phyloP scores from a whole-genome alignment of 495 filamentous ascomycete species.

The Talaromyces ruber region DNA sequence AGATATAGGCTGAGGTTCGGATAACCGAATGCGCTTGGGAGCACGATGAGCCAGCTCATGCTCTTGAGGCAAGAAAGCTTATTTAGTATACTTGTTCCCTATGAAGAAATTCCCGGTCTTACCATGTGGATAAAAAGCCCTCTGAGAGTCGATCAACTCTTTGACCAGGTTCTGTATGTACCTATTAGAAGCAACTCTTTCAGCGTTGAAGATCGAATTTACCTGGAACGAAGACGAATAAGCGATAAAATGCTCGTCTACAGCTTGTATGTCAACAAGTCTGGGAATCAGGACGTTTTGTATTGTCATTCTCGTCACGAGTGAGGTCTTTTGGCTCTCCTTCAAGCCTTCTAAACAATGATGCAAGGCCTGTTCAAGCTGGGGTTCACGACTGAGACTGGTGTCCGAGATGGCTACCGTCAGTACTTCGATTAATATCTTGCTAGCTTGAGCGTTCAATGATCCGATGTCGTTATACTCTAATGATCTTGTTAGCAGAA shows the following conservation, averaged over 20 bases:
- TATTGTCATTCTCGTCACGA: constrained; percentile 8
- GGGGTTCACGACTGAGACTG: constrained; percentile 10
- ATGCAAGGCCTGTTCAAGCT: constrained; percentile 20
- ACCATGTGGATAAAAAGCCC: neutral
- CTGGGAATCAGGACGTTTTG: constrained; percentile 16
- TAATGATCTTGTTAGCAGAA: neutral
- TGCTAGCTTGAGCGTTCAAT: constrained; percentile 19
- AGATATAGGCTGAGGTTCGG: neutral
- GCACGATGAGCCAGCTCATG: constrained; percentile 12
- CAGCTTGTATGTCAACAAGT: constrained; percentile 16
- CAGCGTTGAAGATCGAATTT: neutral
- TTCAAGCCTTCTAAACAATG: constrained; percentile 17
- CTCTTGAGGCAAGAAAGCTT: neutral
- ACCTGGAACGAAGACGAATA: constrained; percentile 1
- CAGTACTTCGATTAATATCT: constrained; percentile 22
- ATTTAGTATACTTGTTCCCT: neutral
- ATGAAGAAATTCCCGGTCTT: neutral
- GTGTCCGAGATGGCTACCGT: constrained; percentile 16
- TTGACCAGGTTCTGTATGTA: neutral
- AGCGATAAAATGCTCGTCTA: neutral
- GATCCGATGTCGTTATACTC: constrained; percentile 8
- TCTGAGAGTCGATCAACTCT: neutral
- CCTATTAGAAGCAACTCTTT: neutral
- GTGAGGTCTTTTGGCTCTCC: constrained; percentile 7
- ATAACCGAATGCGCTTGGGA: constrained; percentile 21